phyloP scores from a whole-genome alignment of 1,284 basidiomycete genomes.

The Inonotus obliquus region DNA sequence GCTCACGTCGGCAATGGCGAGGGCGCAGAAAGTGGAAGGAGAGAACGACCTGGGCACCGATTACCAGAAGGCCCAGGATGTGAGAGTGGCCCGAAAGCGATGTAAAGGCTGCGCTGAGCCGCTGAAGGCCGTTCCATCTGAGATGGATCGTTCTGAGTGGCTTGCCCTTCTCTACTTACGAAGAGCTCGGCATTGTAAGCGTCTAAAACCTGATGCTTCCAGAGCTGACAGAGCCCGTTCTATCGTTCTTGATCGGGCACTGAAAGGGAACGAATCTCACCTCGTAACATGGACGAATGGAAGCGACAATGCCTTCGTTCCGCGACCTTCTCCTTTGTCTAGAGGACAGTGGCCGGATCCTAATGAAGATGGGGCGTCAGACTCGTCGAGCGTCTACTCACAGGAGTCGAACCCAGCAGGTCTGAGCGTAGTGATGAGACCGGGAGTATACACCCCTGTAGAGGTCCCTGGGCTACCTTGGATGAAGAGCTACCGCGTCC shows the following conservation, averaged over 20 bases:
- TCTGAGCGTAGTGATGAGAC: no score
- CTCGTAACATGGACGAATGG: not conserved
- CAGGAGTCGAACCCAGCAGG: not conserved
- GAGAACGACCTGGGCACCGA: not conserved
- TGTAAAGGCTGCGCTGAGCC: not conserved
- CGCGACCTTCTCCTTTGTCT: not conserved
- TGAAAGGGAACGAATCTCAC: not conserved
- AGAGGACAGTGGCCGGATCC: not conserved
- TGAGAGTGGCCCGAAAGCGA: not conserved
- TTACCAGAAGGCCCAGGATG: not conserved
- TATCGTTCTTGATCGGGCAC: not conserved
- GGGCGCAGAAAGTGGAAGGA: not conserved
- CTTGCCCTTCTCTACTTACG: not conserved
- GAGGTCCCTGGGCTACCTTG: not conserved
- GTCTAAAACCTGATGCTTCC: not conserved
- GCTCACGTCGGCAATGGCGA: not conserved
- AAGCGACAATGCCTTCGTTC: not conserved
- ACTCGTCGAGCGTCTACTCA: not conserved
- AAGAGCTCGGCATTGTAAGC: not conserved
- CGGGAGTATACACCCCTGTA: not conserved
- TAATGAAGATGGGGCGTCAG: no score
- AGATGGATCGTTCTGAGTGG: not conserved
- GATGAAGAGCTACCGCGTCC: not conserved
- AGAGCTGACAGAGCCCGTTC: not conserved
- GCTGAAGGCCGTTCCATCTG: not conserved